Base-by-base conservation (phyloP, 768 basidiomycete species). In the Lactarius evosmus region DNA sequence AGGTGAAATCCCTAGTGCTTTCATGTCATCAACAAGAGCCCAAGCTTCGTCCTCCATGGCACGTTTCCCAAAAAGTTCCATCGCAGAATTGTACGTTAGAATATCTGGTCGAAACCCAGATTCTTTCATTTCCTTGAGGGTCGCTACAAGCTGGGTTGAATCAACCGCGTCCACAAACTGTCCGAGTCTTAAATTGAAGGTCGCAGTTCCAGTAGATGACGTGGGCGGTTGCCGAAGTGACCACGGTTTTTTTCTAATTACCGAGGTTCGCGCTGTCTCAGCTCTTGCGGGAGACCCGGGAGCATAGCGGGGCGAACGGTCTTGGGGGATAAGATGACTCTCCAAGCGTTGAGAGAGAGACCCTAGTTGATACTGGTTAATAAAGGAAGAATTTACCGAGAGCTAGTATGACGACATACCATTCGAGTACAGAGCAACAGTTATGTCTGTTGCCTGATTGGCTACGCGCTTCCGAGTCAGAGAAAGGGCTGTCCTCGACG, bases 21-120 rank as follows among this genome's bases (percentile, higher is more conserved):
- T 91, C 87, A 92, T 90, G 49, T 80, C 73, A 14, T 75, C 72
- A 17, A 82, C 81, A 41, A 81, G 69, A 2, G 73, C 67, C 30
- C 91, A 74, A 62, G 78, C 81, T 5, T 74, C 75, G 1, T 70
- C 34, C 60, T 79, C 77, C 22, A 75, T 73, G 9, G 74, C 71
- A 7, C 68, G 58, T 38, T 78, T 77, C 17, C 78, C 78, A n/a
- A 76, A 70, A 4, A 72, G 69, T 60, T 77, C 72, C 22, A 83
- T 67, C 30, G 74, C 66, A 59, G 75, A 59, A 62, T 76, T 73
- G 41, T 67, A 66, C 7, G 68, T 69, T 25, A 61, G 30, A 11
- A 64, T 41, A 59, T 69, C 60, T 16, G 68, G 68, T 27, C 12
- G 40, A 17, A 67, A 17, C 4, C 41, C 34, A 8, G 14, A 19